Evolutionary conservation across 2,329 filamentous ascomycete genomes (phyloP), one percentile per base, ranked within the genome.

Genomic region (Penicillium sp.): DNA sequence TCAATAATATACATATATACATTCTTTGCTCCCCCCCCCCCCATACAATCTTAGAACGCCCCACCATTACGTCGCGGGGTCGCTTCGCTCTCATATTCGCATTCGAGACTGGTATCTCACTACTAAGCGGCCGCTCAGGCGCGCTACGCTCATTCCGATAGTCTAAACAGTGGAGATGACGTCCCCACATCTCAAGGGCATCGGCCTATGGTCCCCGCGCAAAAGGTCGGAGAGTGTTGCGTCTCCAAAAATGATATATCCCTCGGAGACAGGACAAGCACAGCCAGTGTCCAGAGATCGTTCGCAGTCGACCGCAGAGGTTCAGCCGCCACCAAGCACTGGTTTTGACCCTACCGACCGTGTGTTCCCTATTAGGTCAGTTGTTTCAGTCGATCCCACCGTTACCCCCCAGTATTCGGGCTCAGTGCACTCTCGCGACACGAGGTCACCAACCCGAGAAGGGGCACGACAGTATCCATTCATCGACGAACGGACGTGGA

Each of bases 311-410:
- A 56, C 53, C 21, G 45, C 60, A 19, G 46, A 62, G 21, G 33
- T 19, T 21, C 50, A 47, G 12, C 53, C 35, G 43, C 49, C 51
- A 33, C 43, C 56, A 4, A 50, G 33, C 37, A 50, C 55, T 8
- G 60, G 56, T 3, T 63, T 65, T 17, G 64, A 64, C 45, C 63
- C 74, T 5, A 70, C 76, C 47, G 82, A 93, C 67, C 83, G 89
- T 54, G 88, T 93, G 6, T 93, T 90, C 56, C 90, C 90, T n/a
- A 89, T 93, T 33, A 85, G 89, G 49, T 92, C 45, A 7, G 45
- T 47, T 47, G 80, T 93, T 25, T 89, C 85, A 7, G 84, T 93
- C 41, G 86, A 47, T 17, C n/a, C 27, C 10, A 15, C 45, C 12
- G 23, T 19, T 31, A 15, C 43, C 5, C 45, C 45, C 27, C n/a